phyloP scores from a whole-genome alignment of 139 green algal genomes.

The Chlamydomonas applanata region DNA sequence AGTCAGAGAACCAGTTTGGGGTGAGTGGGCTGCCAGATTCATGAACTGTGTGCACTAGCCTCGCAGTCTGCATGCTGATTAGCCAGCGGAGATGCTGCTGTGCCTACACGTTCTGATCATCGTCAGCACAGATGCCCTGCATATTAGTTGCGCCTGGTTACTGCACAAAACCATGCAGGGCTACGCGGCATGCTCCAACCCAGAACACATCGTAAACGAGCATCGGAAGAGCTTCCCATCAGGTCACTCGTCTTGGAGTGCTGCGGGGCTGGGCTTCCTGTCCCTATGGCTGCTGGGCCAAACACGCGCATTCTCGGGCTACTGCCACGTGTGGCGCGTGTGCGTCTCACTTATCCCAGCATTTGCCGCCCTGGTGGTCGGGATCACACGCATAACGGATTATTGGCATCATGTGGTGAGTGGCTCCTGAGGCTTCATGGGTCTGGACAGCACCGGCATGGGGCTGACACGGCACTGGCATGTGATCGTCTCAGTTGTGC shows the following conservation, averaged over 20 bases:
- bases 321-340: slow-evolving; percentile 31
- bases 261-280: slow-evolving; percentile 56
- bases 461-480: no score
- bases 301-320: slow-evolving; percentile 40
- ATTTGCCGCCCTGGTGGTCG: slow-evolving; percentile 37
- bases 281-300: slow-evolving; percentile 60
- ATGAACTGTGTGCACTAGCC: no score
- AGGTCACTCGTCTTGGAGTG: slow-evolving; percentile 63
- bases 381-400: slow-evolving; percentile 32
- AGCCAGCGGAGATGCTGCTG: no score
- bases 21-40: no score
- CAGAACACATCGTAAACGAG: slow-evolving; percentile 38
- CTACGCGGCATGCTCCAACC: slow-evolving; percentile 27
- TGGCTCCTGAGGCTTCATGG: no score
- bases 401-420: not conserved
- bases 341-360: slow-evolving; percentile 41
- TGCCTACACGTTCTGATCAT: no score
- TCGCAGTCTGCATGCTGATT: no score
- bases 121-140: no score
- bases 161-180: no score
- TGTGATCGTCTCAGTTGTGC: no score
- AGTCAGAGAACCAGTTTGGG: slow-evolving; percentile 13
- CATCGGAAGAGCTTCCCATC: slow-evolving; percentile 65
- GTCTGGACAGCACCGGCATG: no score
- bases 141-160: no score